Conservation (phyloP, 257 asterid genomes). For the Echium plantagineum region DNA sequence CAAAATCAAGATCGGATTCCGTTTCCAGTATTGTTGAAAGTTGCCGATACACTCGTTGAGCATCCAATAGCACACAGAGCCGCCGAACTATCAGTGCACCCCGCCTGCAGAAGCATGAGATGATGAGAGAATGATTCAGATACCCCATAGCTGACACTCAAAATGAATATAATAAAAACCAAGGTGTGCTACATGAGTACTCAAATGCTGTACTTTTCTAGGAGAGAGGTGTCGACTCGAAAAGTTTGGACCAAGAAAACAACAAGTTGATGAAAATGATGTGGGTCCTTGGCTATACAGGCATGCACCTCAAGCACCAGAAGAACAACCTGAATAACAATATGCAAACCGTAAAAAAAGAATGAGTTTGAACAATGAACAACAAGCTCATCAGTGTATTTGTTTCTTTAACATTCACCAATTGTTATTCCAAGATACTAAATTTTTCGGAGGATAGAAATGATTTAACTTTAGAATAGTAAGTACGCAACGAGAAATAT, state of each 20-base stretch:
- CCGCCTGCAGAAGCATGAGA: conserved; percentile 46
- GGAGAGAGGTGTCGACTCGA: conserved; percentile 65
- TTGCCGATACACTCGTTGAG: conserved; percentile 84
- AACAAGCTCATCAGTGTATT: neutral
- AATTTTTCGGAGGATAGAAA: neutral
- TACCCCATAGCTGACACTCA: neutral
- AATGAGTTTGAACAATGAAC: neutral
- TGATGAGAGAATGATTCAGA: conserved; percentile 4
- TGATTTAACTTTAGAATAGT: neutral
- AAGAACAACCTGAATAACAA: neutral
- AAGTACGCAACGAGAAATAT: neutral
- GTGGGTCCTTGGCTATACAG: neutral
- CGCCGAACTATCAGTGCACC: conserved; percentile 91
- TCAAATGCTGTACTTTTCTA: conserved; percentile 63
- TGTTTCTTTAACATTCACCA: neutral
- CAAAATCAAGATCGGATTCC: conserved; percentile 89
- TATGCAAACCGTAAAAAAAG: neutral
- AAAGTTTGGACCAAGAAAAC: conserved; percentile 1
- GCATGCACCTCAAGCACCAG: conserved; percentile 5
- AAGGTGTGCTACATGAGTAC: conserved; percentile 3
- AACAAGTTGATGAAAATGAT: conserved; percentile 13
- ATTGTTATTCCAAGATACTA: neutral
- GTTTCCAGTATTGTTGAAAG: conserved; percentile 73
- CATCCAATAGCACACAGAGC: conserved; percentile 84
- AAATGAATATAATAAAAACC: neutral